phyloP scores from a whole-genome alignment of 2,329 filamentous ascomycete genomes.

The Penicillium italicum region DNA sequence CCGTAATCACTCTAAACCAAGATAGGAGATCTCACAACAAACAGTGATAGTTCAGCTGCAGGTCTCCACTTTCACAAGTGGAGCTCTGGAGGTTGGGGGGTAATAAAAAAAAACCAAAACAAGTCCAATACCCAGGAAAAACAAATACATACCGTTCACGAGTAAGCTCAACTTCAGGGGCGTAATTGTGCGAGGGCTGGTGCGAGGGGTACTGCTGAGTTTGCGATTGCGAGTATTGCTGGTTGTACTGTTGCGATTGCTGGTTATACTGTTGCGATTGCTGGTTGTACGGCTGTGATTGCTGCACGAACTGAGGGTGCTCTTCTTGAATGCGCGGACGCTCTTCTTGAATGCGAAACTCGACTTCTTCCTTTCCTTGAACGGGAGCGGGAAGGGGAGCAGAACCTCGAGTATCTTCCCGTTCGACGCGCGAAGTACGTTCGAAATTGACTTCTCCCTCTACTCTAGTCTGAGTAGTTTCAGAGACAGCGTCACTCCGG shows the following conservation, averaged over 20 bases:
- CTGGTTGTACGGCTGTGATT: slow-evolving; percentile 9
- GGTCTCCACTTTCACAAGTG: slow-evolving; percentile 11
- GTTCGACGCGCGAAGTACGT: slow-evolving; percentile 80
- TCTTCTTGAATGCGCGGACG: slow-evolving; percentile 34
- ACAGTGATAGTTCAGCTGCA: slow-evolving; percentile 14
- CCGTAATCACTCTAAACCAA: slow-evolving; percentile 19
- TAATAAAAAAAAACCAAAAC: background rate
- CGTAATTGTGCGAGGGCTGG: slow-evolving; percentile 11
- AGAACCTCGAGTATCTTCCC: slow-evolving; percentile 86
- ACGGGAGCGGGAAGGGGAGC: slow-evolving; percentile 62
- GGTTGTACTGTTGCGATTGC: slow-evolving; percentile 1
- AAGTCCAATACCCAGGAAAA: background rate
- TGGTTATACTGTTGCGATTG: slow-evolving; percentile 10
- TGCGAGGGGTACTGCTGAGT: slow-evolving; percentile 5
- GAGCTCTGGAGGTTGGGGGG: slow-evolving; percentile 3
- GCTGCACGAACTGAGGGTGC: slow-evolving; percentile 7
- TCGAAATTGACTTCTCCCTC: slow-evolving; percentile 82
- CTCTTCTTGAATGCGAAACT: slow-evolving; percentile 63
- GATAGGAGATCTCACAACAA: slow-evolving; percentile 23
- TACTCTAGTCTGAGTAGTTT: slow-evolving; percentile 71
- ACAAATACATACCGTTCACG: slow-evolving; percentile 48
- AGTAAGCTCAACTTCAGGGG: slow-evolving; percentile 48
- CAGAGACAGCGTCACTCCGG: slow-evolving; percentile 67
- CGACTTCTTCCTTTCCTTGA: slow-evolving; percentile 76
- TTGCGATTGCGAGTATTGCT: background rate